Percentiles rank a stretch among this genome's conserved stretches.
Conservation (phyloP, 2,329 filamentous ascomycete genomes). For the Aspergillus ruber region DNA sequence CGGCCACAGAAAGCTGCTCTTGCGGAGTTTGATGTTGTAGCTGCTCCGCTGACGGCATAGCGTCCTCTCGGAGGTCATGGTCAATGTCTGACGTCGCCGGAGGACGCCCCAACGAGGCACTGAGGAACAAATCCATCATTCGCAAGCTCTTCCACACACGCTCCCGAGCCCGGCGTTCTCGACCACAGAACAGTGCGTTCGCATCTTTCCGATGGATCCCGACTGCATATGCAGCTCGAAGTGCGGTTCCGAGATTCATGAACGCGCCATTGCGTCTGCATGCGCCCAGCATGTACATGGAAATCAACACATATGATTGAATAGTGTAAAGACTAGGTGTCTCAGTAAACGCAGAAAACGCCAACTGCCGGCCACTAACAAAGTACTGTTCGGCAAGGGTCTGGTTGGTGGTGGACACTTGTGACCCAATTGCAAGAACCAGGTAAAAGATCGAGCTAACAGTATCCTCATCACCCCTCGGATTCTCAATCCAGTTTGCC, state of each 20-base stretch:
- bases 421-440: constrained; percentile 46
- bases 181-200: constrained; percentile 43
- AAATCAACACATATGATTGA: constrained; percentile 47
- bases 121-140: constrained; percentile 48
- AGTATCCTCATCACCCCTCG: constrained; percentile 33
- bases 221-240: constrained; percentile 47
- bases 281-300: constrained; percentile 47
- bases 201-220: constrained; percentile 48
- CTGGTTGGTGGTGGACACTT: constrained; percentile 36
- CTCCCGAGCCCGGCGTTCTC: constrained; percentile 39
- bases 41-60: constrained; percentile 19
- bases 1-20: constrained; percentile 44
- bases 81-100: constrained; percentile 49
- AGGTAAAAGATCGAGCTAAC: constrained; percentile 46
- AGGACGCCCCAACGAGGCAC: constrained; percentile 46
- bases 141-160: constrained; percentile 50
- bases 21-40: constrained; percentile 15
- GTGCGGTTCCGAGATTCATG: constrained; percentile 47
- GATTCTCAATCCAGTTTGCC: constrained; percentile 33
- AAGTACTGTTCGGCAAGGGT: constrained; percentile 43
- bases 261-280: constrained; percentile 49
- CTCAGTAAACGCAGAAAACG: constrained; percentile 42
- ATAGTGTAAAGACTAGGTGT: constrained; percentile 47
- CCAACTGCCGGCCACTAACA: constrained; percentile 38
- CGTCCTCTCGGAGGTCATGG: constrained; percentile 31